phyloP scores from a whole-genome alignment of 306 rosid genomes.

The Prunus persica region DNA sequence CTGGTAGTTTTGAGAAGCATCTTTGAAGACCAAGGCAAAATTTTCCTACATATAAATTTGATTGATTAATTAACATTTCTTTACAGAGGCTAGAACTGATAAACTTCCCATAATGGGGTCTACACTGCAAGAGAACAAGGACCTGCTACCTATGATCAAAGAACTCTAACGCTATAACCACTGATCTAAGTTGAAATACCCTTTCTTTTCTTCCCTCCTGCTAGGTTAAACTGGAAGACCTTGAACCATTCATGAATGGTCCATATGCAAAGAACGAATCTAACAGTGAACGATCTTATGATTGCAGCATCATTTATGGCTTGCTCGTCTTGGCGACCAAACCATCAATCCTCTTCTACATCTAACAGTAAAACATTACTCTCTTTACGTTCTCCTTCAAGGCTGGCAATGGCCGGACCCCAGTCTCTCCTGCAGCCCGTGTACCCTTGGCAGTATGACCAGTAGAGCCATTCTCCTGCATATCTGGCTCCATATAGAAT shows the following conservation, averaged over 20 bases:
- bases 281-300: conserved; percentile 11
- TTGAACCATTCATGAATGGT: conserved; percentile 15
- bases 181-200: conserved; percentile 23
- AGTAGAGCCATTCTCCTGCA: conserved; percentile 65
- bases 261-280: conserved; percentile 27
- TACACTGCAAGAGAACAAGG: conserved; percentile 13
- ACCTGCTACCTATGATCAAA: conserved; percentile 19
- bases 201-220: not conserved
- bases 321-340: conserved; percentile 4
- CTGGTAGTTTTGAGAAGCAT: conserved; percentile 11
- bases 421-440: conserved; percentile 52
- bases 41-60: conserved; percentile 2
- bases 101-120: conserved; percentile 2
- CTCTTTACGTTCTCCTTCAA: conserved; percentile 94
- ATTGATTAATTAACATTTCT: conserved; percentile 11
- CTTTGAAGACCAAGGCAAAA: not conserved
- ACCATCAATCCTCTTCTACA: conserved; percentile 7
- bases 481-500: conserved; percentile 82
- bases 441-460: conserved; percentile 50
- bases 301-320: conserved; percentile 28
- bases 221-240: conserved; percentile 15
- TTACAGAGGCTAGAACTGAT: conserved; percentile 18
- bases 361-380: conserved; percentile 92
- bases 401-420: conserved; percentile 90
- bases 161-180: conserved; percentile 36